phyloP scores from a whole-genome alignment of 1,139 yeast species.

The Yamadazyma diddensiae region DNA sequence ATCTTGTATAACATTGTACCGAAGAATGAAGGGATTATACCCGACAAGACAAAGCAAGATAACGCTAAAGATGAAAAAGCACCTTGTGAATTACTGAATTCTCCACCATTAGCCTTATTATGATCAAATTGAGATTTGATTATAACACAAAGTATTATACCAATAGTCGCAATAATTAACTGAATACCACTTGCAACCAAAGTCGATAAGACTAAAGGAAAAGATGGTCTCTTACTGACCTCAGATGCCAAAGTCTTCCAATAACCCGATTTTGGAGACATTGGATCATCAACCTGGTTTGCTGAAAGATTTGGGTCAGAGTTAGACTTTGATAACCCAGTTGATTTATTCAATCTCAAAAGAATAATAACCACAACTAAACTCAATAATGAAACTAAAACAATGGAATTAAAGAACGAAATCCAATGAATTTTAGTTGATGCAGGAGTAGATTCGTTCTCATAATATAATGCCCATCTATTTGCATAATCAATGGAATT shows the following conservation, averaged over 20 bases:
- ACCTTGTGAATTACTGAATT: slow-evolving; percentile 58
- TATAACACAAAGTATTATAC: slow-evolving; percentile 59
- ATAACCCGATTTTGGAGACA: slow-evolving; percentile 5
- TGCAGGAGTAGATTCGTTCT: slow-evolving; percentile 47
- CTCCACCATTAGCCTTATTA: slow-evolving; percentile 21
- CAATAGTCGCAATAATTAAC: slow-evolving; percentile 58
- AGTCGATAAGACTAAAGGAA: slow-evolving; percentile 48
- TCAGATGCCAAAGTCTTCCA: slow-evolving; percentile 59
- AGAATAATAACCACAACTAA: slow-evolving; percentile 63
- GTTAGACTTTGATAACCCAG: slow-evolving; percentile 20
- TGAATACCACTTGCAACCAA: slow-evolving; percentile 77
- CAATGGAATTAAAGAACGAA: slow-evolving; percentile 63
- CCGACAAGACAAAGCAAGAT: slow-evolving; percentile 63
- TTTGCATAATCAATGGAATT: slow-evolving; percentile 60
- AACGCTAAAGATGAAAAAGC: slow-evolving; percentile 58
- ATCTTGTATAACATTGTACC: slow-evolving; percentile 62
- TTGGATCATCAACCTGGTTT: no score
- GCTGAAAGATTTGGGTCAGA: slow-evolving; percentile 5
- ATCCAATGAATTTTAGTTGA: slow-evolving; percentile 63
- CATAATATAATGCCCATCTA: slow-evolving; percentile 74
- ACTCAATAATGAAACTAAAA: slow-evolving; percentile 56
- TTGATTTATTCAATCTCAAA: slow-evolving; percentile 47
- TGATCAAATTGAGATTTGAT: slow-evolving; percentile 35
- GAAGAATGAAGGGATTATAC: slow-evolving; percentile 68
- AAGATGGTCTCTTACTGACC: slow-evolving; percentile 51